phyloP scores from a whole-genome alignment of 305 asterid species.

The Solanum aculeatissimum region DNA sequence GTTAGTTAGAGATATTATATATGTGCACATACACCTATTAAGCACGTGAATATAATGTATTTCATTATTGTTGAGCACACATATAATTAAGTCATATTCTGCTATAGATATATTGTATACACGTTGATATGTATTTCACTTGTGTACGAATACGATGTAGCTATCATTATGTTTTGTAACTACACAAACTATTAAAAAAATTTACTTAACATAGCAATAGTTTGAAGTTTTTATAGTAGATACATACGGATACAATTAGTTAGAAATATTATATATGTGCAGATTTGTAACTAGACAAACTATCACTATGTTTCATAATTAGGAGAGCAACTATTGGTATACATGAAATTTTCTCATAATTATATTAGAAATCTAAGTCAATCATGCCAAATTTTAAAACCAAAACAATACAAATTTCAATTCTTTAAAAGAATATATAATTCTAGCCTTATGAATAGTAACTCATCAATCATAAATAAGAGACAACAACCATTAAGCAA shows the following conservation, averaged over 20 bases:
- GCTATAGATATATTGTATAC: fast-evolving
- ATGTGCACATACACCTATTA: not conserved
- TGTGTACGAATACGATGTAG: fast-evolving
- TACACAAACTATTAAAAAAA: not conserved
- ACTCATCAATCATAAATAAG: slow-evolving; percentile 1
- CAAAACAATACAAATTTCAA: not conserved
- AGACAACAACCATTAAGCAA: slow-evolving; percentile 1
- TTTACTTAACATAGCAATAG: not conserved
- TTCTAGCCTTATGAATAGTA: not conserved
- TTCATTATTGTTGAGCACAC: not conserved
- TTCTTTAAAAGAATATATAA: not conserved
- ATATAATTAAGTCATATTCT: not conserved
- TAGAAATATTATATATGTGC: not conserved
- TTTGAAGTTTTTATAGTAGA: not conserved
- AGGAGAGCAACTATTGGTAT: not conserved
- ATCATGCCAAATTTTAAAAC: not conserved
- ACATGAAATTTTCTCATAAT: not conserved
- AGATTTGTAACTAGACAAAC: too few species aligned
- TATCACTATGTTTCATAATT: not conserved
- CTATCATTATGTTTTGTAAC: not conserved
- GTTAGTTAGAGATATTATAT: not conserved
- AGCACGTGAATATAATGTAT: not conserved
- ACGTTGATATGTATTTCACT: not conserved
- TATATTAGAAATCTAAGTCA: not conserved
- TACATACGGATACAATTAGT: not conserved